Conservation (phyloP, 805 yeast species). For the Saccharomycopsis olivae region DNA sequence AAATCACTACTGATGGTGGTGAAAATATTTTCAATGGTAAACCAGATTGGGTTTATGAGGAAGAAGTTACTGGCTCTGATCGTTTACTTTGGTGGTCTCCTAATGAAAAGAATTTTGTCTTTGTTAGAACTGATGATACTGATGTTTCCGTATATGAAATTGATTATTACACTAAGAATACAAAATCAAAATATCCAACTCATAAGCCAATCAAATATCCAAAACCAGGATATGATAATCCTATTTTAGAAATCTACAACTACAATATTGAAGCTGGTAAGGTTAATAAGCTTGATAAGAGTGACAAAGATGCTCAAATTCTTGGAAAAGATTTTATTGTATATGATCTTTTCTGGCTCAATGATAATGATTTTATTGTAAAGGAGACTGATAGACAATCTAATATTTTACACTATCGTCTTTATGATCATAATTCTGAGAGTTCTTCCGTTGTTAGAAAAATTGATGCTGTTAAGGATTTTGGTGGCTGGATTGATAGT, state of each 20-base stretch:
- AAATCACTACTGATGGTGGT: slow-evolving; percentile 63
- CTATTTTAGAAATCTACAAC: slow-evolving; percentile 45
- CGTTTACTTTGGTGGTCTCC: slow-evolving; percentile 86
- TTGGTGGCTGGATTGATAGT: slow-evolving; percentile 53
- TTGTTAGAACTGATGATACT: slow-evolving; percentile 62
- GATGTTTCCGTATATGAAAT: slow-evolving; percentile 61
- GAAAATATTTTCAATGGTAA: slow-evolving; percentile 69
- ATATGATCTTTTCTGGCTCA: slow-evolving; percentile 55
- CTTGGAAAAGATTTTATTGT: slow-evolving; percentile 40
- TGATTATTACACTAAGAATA: slow-evolving; percentile 57
- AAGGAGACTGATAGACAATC: slow-evolving; percentile 59
- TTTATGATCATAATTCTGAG: slow-evolving; percentile 27
- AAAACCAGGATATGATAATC: slow-evolving; percentile 73
- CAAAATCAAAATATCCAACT: slow-evolving; percentile 46
- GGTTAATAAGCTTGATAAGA: slow-evolving; percentile 20
- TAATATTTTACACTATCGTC: slow-evolving; percentile 39
- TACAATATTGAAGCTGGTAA: slow-evolving; percentile 25
- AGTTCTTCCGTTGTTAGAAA: slow-evolving; percentile 32
- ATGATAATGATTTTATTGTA: slow-evolving; percentile 36
- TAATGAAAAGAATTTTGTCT: slow-evolving; percentile 51
- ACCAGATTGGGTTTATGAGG: slow-evolving; percentile 94
- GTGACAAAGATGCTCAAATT: slow-evolving; percentile 15
- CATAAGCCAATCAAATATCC: slow-evolving; percentile 63
- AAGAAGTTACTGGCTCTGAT: slow-evolving; percentile 67
- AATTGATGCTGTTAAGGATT: slow-evolving; percentile 31